phyloP scores from a whole-genome alignment of 164 flowering plant species.

The Umbellularia californica region DNA sequence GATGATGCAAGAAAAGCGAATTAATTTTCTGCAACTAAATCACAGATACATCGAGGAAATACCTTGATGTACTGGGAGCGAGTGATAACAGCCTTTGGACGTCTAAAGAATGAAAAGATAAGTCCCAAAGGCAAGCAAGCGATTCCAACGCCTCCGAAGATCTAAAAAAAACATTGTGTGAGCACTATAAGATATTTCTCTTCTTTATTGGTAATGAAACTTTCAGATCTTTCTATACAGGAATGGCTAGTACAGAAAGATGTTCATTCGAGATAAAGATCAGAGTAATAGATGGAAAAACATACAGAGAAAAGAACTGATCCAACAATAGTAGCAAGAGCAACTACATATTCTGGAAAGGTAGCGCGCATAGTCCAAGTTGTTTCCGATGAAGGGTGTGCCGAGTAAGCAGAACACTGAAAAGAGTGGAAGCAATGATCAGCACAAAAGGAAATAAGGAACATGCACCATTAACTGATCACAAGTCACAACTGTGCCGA shows the following conservation, averaged over 20 bases:
- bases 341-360: conserved; percentile 97
- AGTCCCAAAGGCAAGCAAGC: conserved; percentile 89
- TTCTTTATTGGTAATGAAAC: neutral
- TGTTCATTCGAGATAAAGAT: neutral
- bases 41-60: neutral
- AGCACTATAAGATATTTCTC: neutral
- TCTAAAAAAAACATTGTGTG: conserved; percentile 32
- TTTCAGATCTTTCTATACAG: neutral
- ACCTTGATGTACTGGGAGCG: conserved; percentile 99
- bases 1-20: neutral
- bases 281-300: conserved; percentile 2
- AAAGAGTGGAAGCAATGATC: neutral
- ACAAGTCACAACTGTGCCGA: too few relatives aligned
- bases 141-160: conserved; percentile 98
- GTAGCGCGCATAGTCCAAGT: conserved; percentile 95
- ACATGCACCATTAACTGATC: neutral
- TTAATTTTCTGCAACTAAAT: neutral
- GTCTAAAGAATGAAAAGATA: conserved; percentile 78
- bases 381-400: conserved; percentile 66
- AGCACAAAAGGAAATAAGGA: neutral
- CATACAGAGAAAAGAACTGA: conserved; percentile 89
- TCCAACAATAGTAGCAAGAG: conserved; percentile 95
- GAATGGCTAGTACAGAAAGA: neutral
- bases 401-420: conserved; percentile 85
- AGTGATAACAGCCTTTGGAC: conserved; percentile 96